Conservation (phyloP, 768 basidiomycete species). For the Leccinum rimulosum region DNA sequence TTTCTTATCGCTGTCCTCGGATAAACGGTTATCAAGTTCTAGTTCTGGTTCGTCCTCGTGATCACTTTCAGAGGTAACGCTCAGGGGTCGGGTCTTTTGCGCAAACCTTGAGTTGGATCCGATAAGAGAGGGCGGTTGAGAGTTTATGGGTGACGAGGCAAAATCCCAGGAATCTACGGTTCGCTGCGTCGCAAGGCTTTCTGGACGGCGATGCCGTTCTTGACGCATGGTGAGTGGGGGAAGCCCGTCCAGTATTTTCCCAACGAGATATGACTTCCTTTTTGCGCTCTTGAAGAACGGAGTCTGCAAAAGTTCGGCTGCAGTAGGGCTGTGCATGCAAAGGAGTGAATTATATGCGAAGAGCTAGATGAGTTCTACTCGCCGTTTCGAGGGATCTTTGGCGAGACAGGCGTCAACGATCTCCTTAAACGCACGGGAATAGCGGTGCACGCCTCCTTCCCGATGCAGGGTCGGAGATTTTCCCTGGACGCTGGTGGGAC, state of each 20-base stretch:
- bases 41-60: slow-evolving; percentile 5
- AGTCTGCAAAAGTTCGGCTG: slow-evolving; percentile 71
- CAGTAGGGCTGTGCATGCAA: slow-evolving; percentile 60
- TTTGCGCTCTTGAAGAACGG: slow-evolving; percentile 79
- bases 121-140: slow-evolving; percentile 24
- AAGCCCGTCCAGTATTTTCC: slow-evolving; percentile 68
- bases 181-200: slow-evolving; percentile 36
- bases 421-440: slow-evolving; percentile 80
- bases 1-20: slow-evolving; percentile 7
- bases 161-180: slow-evolving; percentile 87
- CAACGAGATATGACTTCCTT: slow-evolving; percentile 75
- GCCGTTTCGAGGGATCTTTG: slow-evolving; percentile 84
- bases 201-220: slow-evolving; percentile 54
- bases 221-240: slow-evolving; percentile 73
- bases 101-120: slow-evolving; percentile 4
- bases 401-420: slow-evolving; percentile 77
- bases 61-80: slow-evolving; percentile 4
- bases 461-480: slow-evolving; percentile 76
- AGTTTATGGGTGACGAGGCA: slow-evolving; percentile 41
- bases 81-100: slow-evolving; percentile 5
- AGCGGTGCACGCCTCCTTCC: slow-evolving; percentile 66
- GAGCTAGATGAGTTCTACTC: slow-evolving; percentile 4
- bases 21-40: background rate
- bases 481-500: slow-evolving; percentile 58
- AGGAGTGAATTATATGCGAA: background rate